Evolutionary conservation across 108 stramenopile genomes (phyloP).

Genomic region (Mediolabrus comicus): DNA sequence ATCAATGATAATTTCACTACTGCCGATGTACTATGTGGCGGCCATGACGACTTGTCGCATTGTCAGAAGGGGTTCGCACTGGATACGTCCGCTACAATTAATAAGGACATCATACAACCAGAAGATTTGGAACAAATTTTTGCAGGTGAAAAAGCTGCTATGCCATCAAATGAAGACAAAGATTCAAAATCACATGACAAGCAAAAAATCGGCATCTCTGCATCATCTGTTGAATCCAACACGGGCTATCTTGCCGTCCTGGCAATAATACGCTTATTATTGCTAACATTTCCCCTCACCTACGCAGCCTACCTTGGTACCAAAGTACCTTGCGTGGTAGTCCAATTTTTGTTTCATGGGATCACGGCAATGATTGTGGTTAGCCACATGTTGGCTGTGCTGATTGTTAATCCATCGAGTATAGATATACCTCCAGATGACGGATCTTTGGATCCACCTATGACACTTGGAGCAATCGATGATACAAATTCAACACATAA

Average conservation of each 20-base stretch:
- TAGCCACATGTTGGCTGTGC: conserved; percentile 57
- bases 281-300: conserved; percentile 67
- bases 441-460: conserved; percentile 1
- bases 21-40: neutral
- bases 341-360: conserved; percentile 62
- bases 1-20: neutral
- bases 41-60: neutral
- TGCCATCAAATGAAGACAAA: neutral
- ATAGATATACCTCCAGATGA: conserved; percentile 10
- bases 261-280: conserved; percentile 53
- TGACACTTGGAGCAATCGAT: neutral
- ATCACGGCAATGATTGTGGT: conserved; percentile 49
- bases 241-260: conserved; percentile 55
- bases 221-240: conserved; percentile 14
- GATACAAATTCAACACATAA: neutral
- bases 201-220: conserved; percentile 12
- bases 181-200: neutral
- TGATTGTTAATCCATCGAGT: conserved; percentile 58
- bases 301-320: conserved; percentile 80
- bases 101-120: neutral
- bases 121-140: neutral
- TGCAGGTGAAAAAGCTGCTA: neutral
- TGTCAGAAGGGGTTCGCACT: conserved; percentile 4
- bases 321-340: conserved; percentile 51
- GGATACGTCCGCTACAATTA: neutral